Conservation (phyloP, 805 yeast genomes). For the Priceomyces fermenticarens region DNA sequence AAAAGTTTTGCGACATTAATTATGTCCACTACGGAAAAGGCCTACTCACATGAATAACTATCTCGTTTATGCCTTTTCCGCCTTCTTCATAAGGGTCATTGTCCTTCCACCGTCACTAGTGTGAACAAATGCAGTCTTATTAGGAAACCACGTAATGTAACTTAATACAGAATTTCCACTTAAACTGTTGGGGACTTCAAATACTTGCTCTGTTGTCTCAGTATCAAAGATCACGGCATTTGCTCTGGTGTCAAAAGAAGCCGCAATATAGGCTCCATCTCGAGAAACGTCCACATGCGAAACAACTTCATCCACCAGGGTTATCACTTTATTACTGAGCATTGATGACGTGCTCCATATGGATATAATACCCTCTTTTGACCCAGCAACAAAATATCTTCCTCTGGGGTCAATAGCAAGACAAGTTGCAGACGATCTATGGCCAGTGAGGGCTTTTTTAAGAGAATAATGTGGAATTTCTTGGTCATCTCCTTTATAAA, state of each 20-base stretch:
- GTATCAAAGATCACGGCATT: constrained; percentile 39
- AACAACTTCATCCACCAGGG: constrained; percentile 43
- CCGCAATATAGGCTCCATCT: constrained; percentile 47
- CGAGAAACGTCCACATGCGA: constrained; percentile 35
- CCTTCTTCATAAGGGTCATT: constrained; percentile 20
- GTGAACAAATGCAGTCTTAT: constrained; percentile 27
- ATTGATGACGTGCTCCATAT: constrained; percentile 45
- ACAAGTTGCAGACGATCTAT: constrained; percentile 48
- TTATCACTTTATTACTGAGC: constrained; percentile 31
- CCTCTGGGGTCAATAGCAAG: constrained; percentile 54
- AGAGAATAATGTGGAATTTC: constrained; percentile 1
- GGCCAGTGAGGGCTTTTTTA: constrained; percentile 33
- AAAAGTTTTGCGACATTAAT: no score
- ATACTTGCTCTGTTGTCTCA: constrained; percentile 23
- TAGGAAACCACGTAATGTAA: constrained; percentile 33
- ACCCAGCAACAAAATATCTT: constrained; percentile 47
- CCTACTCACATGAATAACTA: no score
- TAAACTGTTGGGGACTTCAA: constrained; percentile 26
- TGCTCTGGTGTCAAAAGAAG: constrained; percentile 42
- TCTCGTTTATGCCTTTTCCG: constrained; percentile 5
- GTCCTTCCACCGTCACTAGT: constrained; percentile 28
- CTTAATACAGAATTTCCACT: constrained; percentile 27
- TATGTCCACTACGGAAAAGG: no score
- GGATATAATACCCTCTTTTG: constrained; percentile 55
- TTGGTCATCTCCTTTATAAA: constrained; percentile 15